Conservation (phyloP, 2,329 filamentous ascomycete species). For the Ascochyta fabae region DNA sequence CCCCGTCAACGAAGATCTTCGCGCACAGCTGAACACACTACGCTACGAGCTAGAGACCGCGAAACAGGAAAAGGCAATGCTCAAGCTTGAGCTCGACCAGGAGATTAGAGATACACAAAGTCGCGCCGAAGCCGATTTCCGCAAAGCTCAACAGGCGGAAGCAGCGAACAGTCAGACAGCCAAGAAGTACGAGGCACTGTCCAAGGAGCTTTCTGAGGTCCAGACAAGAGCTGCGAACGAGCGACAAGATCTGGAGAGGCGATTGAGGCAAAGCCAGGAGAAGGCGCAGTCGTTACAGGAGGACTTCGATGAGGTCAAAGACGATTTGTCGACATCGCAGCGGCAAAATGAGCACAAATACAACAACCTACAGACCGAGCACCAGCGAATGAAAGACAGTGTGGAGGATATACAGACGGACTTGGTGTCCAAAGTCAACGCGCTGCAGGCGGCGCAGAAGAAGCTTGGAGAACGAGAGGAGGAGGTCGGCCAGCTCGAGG, state of each 20-base stretch:
- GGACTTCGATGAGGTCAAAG: conserved; percentile 81
- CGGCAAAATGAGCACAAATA: conserved; percentile 68
- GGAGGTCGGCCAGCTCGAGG: conserved; percentile 76
- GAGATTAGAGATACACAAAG: conserved; percentile 81
- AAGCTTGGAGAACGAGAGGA: conserved; percentile 72
- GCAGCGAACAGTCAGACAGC: conserved; percentile 57
- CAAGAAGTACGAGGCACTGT: conserved; percentile 62
- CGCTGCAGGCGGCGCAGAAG: conserved; percentile 67
- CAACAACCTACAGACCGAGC: conserved; percentile 66
- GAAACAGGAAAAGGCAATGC: conserved; percentile 86
- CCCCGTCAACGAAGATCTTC: conserved; percentile 74
- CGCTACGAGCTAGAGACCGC: conserved; percentile 86
- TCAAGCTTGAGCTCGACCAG: conserved; percentile 77
- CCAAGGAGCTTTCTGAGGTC: conserved; percentile 61
- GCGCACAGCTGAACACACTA: conserved; percentile 86
- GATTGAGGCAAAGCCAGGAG: conserved; percentile 65
- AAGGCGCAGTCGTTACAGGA: conserved; percentile 77
- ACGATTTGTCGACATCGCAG: conserved; percentile 72
- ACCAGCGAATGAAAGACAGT: conserved; percentile 63
- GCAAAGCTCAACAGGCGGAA: conserved; percentile 67
- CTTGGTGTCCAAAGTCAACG: conserved; percentile 61
- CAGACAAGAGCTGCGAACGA: conserved; percentile 64
- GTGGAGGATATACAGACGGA: conserved; percentile 68
- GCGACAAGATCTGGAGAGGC: conserved; percentile 61
- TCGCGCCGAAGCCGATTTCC: conserved; percentile 85